Conservation (phyloP, 176 grass and related monocot species). For the Phoenix roebelenii region DNA sequence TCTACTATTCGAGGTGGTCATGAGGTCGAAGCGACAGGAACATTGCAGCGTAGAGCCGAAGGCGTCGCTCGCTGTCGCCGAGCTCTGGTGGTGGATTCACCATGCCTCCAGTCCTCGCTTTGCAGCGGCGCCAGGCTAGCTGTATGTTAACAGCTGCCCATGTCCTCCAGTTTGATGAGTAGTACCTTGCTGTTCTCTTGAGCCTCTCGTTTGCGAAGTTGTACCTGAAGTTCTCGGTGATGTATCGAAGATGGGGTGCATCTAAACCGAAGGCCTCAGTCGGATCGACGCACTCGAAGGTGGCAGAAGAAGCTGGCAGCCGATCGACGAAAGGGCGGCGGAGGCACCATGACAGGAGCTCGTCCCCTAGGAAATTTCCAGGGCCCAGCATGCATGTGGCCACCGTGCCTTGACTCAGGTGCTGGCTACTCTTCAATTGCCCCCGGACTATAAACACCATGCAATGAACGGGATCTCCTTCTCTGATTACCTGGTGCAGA, state of each 20-base stretch:
- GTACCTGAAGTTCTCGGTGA: slow-evolving; percentile 97
- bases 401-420: slow-evolving; percentile 69
- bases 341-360: slow-evolving; percentile 93
- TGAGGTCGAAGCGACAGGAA: slow-evolving; percentile 97
- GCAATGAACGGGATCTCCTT: slow-evolving; percentile 86
- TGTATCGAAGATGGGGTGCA: slow-evolving; percentile 71
- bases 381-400: slow-evolving; percentile 57
- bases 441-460: slow-evolving; percentile 92
- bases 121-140: slow-evolving; percentile 78
- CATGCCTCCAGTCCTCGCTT: slow-evolving; percentile 22
- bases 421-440: slow-evolving; percentile 59
- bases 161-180: slow-evolving; percentile 91
- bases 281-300: slow-evolving; percentile 69
- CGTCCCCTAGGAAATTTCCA: slow-evolving; percentile 88
- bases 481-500: slow-evolving; percentile 53
- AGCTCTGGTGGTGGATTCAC: slow-evolving; percentile 1
- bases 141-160: slow-evolving; percentile 98
- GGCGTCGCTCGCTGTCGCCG: slow-evolving; percentile 50
- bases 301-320: slow-evolving; percentile 60
- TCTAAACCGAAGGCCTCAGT: slow-evolving; percentile 69
- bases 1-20: slow-evolving; percentile 71
- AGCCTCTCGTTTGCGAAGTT: slow-evolving; percentile 89
- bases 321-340: slow-evolving; percentile 70
- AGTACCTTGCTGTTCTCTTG: slow-evolving; percentile 78
- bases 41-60: slow-evolving; percentile 73